Evolutionary conservation across 2,329 filamentous ascomycete species (phyloP).

Genomic region (Ceratocystis lukuohia): DNA sequence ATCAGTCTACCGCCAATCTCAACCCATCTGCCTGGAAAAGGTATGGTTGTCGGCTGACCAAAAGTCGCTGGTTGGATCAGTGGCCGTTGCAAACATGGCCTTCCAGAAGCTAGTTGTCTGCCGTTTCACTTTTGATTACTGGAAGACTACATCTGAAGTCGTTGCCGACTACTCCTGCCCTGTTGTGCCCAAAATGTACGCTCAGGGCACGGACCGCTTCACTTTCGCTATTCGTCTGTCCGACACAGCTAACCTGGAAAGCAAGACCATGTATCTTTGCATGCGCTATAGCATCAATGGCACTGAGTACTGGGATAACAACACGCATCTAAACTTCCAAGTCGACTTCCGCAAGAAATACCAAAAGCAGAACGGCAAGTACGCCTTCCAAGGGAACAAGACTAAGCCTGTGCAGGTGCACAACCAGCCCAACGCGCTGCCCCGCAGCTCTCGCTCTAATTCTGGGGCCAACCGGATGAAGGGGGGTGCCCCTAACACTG

Average conservation of each 20-base stretch:
- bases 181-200: conserved; percentile 41
- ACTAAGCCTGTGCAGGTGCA: conserved; percentile 17
- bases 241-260: conserved; percentile 80
- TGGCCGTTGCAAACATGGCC: conserved; percentile 75
- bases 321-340: conserved; percentile 74
- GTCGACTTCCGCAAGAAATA: conserved; percentile 79
- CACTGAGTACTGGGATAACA: conserved; percentile 92
- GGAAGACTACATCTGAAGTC: conserved; percentile 96
- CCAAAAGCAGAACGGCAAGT: conserved; percentile 47
- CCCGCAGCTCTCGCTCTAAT: conserved; percentile 48
- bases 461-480: conserved; percentile 26
- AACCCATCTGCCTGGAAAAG: conserved; percentile 68
- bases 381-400: conserved; percentile 32
- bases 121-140: conserved; percentile 92
- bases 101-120: conserved; percentile 85
- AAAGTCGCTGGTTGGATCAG: conserved; percentile 68
- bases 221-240: conserved; percentile 87
- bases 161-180: conserved; percentile 76
- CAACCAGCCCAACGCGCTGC: conserved; percentile 29
- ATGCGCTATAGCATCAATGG: conserved; percentile 75
- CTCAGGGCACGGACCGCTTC: conserved; percentile 62
- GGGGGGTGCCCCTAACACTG: conserved; percentile 21
- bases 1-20: conserved; percentile 35
- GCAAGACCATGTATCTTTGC: conserved; percentile 86
- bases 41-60: conserved; percentile 81